Evolutionary conservation across 306 rosid species (phyloP).

Genomic region (Hippophae tibetana): DNA sequence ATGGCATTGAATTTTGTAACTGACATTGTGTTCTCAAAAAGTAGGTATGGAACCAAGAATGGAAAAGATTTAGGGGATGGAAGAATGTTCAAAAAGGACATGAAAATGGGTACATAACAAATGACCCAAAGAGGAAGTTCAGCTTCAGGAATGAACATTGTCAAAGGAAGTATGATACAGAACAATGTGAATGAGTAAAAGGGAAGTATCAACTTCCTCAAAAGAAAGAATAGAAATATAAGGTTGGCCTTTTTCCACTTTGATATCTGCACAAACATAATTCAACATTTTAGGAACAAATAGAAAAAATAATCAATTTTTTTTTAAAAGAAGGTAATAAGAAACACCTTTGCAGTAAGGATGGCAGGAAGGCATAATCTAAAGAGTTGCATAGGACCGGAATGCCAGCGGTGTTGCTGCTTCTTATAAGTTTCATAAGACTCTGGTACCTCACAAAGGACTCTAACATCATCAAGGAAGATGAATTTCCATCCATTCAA

Average conservation of each 20-base stretch:
- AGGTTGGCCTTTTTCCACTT: slow-evolving; percentile 77
- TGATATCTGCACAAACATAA: slow-evolving; percentile 55
- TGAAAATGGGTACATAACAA: slow-evolving; percentile 77
- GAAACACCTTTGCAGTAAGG: slow-evolving; percentile 59
- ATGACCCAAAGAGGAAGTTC: slow-evolving; percentile 95
- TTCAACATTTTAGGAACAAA: background rate
- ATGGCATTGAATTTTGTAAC: slow-evolving; percentile 99
- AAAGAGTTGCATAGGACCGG: slow-evolving; percentile 99
- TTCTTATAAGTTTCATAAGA: slow-evolving; percentile 95
- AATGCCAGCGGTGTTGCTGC: slow-evolving; percentile 98
- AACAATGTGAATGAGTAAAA: slow-evolving; percentile 97
- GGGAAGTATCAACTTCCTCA: slow-evolving; percentile 91
- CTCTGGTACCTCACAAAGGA: slow-evolving; percentile 87
- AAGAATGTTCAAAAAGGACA: slow-evolving; percentile 88
- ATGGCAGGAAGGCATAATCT: slow-evolving; percentile 80
- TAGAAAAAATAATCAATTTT: background rate
- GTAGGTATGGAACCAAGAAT: slow-evolving; percentile 81
- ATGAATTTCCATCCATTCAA: slow-evolving; percentile 90
- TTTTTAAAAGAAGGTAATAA: background rate
- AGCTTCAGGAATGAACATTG: slow-evolving; percentile 95
- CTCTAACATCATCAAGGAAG: slow-evolving; percentile 88
- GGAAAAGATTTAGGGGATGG: slow-evolving; percentile 97
- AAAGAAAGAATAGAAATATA: slow-evolving; percentile 80
- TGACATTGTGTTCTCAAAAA: slow-evolving; percentile 98
- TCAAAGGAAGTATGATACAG: slow-evolving; percentile 82